Base-by-base conservation (phyloP, 768 basidiomycete species). In the Pseudohyphozyma bogoriensis region DNA sequence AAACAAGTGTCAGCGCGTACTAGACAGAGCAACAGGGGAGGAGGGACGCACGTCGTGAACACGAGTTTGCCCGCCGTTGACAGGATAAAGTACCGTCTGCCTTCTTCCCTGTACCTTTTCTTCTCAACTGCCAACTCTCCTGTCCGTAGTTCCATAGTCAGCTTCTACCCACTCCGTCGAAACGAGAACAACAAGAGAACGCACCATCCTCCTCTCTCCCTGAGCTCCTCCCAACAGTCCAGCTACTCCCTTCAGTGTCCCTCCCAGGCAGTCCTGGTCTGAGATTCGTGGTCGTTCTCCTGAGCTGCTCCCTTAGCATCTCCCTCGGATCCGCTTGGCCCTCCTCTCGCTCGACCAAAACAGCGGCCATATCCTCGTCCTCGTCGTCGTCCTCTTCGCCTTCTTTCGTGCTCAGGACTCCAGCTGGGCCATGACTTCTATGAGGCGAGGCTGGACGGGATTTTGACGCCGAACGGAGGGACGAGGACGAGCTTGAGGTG, bases 51-150 rank as follows among this genome's bases (percentile, higher is more conserved):
- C 91, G 87, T 89, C 45, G 83, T 79, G 70, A 87, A 99, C 15
- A 99, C 91, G n/a, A 92, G 92, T 74, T 99, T 97, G 32, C 95
- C 95, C 33, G 95, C 95, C 63, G 92, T 84, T 0, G 92, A 96
- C 24, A 97, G 79, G 20, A 96, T 81, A 70, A 87, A 95, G 73
- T 96, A 99, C 71, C 89, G 82, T 55, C 91, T n/a, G n/a, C n/a
- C n/a, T n/a, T 54, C 42, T n/a, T n/a, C n/a, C n/a, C n/a, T n/a
- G n/a, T n/a, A n/a, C n/a, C n/a, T n/a, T n/a, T n/a, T n/a, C n/a
- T n/a, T n/a, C n/a, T n/a, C n/a, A n/a, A n/a, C n/a, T n/a, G n/a
- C n/a, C n/a, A n/a, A n/a, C n/a, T n/a, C n/a, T n/a, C n/a, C n/a
- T n/a, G n/a, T n/a, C n/a, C n/a, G n/a, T n/a, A n/a, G n/a, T n/a